Evolutionary conservation across 148 eudicot genomes (phyloP).

Genomic region (Vaccinium corymbosum): DNA sequence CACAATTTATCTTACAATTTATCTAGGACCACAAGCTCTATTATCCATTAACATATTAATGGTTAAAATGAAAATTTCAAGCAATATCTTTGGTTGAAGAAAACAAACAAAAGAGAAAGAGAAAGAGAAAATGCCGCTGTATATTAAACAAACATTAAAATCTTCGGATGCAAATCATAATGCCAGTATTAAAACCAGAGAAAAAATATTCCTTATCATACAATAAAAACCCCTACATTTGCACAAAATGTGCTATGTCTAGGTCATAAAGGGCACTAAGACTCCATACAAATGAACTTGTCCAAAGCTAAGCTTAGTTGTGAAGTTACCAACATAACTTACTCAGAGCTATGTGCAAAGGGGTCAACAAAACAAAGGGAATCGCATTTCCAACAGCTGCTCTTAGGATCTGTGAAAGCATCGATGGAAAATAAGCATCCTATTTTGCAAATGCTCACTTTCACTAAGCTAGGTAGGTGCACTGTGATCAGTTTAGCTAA

Average conservation of each 20-base stretch:
- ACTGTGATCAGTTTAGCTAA: neutral
- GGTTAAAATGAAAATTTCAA: neutral
- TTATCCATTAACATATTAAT: neutral
- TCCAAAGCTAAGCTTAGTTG: neutral
- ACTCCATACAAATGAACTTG: neutral
- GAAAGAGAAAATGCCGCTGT: neutral
- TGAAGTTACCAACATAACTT: neutral
- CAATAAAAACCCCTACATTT: neutral
- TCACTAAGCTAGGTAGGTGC: conserved; percentile 2
- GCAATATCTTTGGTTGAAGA: neutral
- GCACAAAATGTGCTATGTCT: neutral
- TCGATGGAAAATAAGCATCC: neutral
- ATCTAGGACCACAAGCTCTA: conserved; percentile 11
- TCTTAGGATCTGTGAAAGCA: neutral
- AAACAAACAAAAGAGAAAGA: neutral
- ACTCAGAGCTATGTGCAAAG: neutral
- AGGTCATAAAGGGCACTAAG: neutral
- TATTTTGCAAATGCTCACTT: neutral
- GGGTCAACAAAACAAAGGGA: neutral
- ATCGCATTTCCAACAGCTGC: neutral
- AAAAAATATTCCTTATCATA: neutral
- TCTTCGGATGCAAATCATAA: neutral
- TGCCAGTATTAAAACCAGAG: neutral
- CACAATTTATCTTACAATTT: conserved; percentile 8
- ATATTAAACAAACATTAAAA: neutral